phyloP scores from a whole-genome alignment of 495 filamentous ascomycete species.

The Neurospora cerealis region DNA sequence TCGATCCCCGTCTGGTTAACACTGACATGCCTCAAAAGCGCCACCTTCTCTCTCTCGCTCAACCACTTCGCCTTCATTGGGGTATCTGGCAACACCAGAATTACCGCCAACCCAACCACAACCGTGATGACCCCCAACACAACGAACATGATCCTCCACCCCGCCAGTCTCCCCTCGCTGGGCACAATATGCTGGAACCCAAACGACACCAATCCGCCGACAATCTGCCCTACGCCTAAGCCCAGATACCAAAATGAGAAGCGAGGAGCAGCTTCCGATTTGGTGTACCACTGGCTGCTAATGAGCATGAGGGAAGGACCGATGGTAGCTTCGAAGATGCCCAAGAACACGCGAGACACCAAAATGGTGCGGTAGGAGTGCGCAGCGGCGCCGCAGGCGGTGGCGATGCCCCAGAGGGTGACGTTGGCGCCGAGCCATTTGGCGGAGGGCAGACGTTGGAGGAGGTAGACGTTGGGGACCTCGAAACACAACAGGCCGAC shows the following conservation, averaged over 20 bases:
- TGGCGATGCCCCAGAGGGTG: conserved; percentile 35
- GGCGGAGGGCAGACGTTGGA: conserved; percentile 44
- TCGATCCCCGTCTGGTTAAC: conserved; percentile 42
- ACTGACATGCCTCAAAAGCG: conserved; percentile 27
- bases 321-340: conserved; percentile 54
- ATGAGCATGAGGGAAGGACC: conserved; percentile 49
- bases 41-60: conserved; percentile 36
- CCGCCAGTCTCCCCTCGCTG: conserved; percentile 28
- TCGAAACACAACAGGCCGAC: conserved; percentile 25
- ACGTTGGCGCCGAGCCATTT: conserved; percentile 49
- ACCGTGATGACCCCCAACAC: conserved; percentile 46
- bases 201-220: conserved; percentile 51
- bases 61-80: conserved; percentile 44
- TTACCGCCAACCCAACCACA: conserved; percentile 32
- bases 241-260: conserved; percentile 58
- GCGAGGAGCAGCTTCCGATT: conserved; percentile 48
- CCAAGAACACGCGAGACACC: conserved; percentile 45
- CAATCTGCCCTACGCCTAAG: conserved; percentile 50
- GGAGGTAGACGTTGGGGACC: conserved; percentile 25
- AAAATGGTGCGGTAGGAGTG: conserved; percentile 25
- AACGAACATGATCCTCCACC: conserved; percentile 57
- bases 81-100: conserved; percentile 42
- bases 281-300: conserved; percentile 50
- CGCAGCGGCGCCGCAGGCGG: conserved; percentile 27
- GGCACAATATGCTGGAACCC: conserved; percentile 47